Base-by-base conservation (phyloP, 495 filamentous ascomycete species). In the Lophiotrema nucula region DNA sequence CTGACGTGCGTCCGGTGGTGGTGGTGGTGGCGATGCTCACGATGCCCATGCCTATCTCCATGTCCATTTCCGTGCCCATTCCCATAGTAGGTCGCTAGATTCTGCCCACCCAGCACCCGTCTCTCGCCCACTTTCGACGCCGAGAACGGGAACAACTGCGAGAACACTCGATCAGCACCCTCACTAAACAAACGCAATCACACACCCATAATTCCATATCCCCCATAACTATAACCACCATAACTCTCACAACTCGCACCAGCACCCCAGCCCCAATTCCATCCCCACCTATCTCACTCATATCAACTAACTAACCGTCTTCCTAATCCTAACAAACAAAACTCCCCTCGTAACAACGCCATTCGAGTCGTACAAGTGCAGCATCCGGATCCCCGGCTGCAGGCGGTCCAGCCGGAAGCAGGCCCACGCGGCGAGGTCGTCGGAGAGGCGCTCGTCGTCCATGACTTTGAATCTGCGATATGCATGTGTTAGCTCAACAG, bases 391-490 rank as follows among this genome's bases (percentile, higher is more conserved):
- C 1, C 92, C 92, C 33, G 78, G 68, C 43, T 83, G 81, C 49
- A 96, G 70, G 15, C 89, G 80, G 72, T 96, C 89, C 0, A 97
- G 80, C 18, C 90, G 78, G 52, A 95, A 83, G 67, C 90, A 95
- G 6, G 89, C 83, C 92, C 92, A 97, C 11, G 85, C 89, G 18
- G 88, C 89, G 33, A 95, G 67, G 44, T 84, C 76, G 61, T 96
- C 90, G 55, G 80, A 49, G 24, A 92, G 76, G 25, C 65, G 68
- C 61, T 90, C 85, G 56, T 92, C 85, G 65, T 96, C 88, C 68
- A 88, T 84, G 61, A 97, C 78, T 69, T 95, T 88, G 71, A 97
- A 89, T 52, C 92, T 89, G 47, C 31, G 27, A 19, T n/a, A 22
- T 19, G 27, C 16, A 21, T 10, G 10, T n/a, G 27, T 56, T 59